Conservation (phyloP, 2,329 filamentous ascomycete species). For the Colletotrichum sp. region DNA sequence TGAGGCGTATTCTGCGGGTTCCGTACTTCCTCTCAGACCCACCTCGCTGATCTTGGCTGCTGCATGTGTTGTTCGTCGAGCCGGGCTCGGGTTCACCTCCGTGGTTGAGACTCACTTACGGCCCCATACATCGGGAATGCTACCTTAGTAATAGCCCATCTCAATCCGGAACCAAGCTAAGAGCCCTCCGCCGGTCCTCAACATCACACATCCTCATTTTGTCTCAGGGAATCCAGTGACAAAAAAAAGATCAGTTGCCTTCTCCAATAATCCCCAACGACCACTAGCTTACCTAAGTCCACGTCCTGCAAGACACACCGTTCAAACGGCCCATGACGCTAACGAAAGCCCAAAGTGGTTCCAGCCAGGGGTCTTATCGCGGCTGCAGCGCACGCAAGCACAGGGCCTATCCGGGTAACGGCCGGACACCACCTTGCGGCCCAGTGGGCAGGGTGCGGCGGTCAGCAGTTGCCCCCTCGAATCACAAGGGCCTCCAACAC, state of each 20-base stretch:
- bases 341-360: background rate
- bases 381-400: background rate
- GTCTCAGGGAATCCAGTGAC: background rate
- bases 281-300: background rate
- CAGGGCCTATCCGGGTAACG: background rate
- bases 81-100: background rate
- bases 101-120: background rate
- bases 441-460: background rate
- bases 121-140: background rate
- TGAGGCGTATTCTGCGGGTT: background rate
- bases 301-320: background rate
- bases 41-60: background rate
- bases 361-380: conserved; percentile 1
- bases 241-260: background rate
- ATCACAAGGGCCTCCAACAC: background rate
- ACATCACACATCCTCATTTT: accelerated
- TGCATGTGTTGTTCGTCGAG: background rate
- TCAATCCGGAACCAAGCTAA: too few species aligned
- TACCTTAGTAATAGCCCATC: too few species aligned
- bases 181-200: too few species aligned
- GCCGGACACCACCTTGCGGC: background rate
- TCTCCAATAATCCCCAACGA: background rate
- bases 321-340: background rate
- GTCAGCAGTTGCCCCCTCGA: conserved; percentile 2
- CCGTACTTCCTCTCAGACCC: background rate